phyloP scores from a whole-genome alignment of 2,329 filamentous ascomycete species.

The Exophiala aquamarina region DNA sequence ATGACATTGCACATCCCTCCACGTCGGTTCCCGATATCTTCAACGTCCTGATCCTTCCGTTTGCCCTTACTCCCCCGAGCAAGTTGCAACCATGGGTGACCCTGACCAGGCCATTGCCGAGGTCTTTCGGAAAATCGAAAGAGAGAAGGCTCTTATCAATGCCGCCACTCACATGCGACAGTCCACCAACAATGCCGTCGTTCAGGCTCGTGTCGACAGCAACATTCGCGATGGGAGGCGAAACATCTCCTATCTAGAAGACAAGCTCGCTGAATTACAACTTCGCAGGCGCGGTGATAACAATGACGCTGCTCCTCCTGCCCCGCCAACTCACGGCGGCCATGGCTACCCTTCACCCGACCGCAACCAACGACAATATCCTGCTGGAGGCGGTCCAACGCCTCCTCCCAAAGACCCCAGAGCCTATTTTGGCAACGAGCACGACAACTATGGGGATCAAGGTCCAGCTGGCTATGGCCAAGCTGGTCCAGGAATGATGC shows the following conservation, averaged over 20 bases:
- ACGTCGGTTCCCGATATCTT: slow-evolving; percentile 1
- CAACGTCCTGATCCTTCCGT: background rate
- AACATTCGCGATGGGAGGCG: slow-evolving; percentile 91
- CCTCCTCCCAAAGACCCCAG: slow-evolving; percentile 72
- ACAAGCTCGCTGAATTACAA: slow-evolving; percentile 84
- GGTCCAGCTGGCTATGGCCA: slow-evolving; percentile 55
- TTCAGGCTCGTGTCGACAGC: slow-evolving; percentile 85
- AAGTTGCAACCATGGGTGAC: slow-evolving; percentile 59
- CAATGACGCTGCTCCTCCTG: slow-evolving; percentile 53
- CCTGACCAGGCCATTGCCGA: slow-evolving; percentile 68
- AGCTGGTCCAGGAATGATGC: slow-evolving; percentile 69
- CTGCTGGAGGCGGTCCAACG: slow-evolving; percentile 50
- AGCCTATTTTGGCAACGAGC: slow-evolving; percentile 53
- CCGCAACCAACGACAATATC: slow-evolving; percentile 16
- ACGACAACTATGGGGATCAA: slow-evolving; percentile 63
- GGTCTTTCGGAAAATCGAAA: slow-evolving; percentile 95
- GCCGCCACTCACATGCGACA: slow-evolving; percentile 93
- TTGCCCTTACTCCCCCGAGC: slow-evolving; percentile 24
- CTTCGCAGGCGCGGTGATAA: slow-evolving; percentile 62
- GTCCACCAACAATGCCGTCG: slow-evolving; percentile 89
- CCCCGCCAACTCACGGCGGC: slow-evolving; percentile 48
- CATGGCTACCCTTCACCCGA: slow-evolving; percentile 27
- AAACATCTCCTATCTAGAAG: slow-evolving; percentile 94
- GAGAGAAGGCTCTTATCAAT: slow-evolving; percentile 92
- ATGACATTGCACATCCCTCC: slow-evolving; percentile 17